Base-by-base conservation (phyloP, 345 rosid species). In the Pelargonium nanum region DNA sequence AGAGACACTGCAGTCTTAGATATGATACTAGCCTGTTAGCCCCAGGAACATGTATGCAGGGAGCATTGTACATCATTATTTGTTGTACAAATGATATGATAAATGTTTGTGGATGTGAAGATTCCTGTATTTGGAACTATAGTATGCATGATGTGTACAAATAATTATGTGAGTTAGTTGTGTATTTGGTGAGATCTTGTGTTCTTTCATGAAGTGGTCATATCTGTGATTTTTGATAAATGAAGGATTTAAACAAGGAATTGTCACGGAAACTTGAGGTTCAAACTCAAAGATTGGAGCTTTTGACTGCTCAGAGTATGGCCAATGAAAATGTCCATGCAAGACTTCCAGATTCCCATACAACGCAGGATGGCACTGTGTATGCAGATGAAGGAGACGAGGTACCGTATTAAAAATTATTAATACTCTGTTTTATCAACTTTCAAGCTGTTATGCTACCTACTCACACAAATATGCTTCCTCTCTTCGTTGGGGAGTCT, bases 331-430 rank as follows among this genome's bases (percentile, higher is more conserved):
- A 78, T 68, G 50, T 70, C 58, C 75, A 82, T 6, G 68, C 77
- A 66, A 85, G 80, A 72, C 81, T 70, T 58, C 75, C 73, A 10
- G 92, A 86, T 69, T 57, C 85, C 59, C 80, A 24, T 52, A 32
- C 66, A 22, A 26, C 67, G 52, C 84, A 69, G 66, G 96, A 90
- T 64, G 75, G 69, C 64, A 40, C 76, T 77, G 73, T 86, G 32
- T 88, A 81, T 75, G 97, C 95, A 20, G 99, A 90, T 70, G 99
- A 94, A 77, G 99, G 99, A 50, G 99, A 94, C 57, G 99, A 94
- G 99, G 99, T 90, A 73, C 40, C 74, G 8, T 17, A 25, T 63
- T 57, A 62, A 57, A 63, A 60, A 16, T 26, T 9, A 24, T 65
- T 68, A 56, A 51, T 52, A 20, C 6, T 48, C 23, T 65, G 45